A percentile compares a stretch with the other conserved stretches of the same genome.
Conservation (phyloP, 2,329 filamentous ascomycete genomes). For the Trichoderma arundinaceum region DNA sequence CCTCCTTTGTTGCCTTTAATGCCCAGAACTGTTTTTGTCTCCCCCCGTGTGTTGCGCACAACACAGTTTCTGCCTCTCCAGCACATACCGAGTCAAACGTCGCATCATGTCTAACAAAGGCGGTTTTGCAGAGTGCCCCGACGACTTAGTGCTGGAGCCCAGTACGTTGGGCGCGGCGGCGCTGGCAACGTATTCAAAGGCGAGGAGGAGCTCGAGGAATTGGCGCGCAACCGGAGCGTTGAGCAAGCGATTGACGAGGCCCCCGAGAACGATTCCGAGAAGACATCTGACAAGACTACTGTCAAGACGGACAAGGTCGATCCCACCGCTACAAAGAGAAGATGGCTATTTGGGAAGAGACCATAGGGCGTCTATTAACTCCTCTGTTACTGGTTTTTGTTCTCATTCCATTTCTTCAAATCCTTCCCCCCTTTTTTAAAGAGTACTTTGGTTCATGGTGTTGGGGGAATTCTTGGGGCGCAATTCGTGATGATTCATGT, state of each 20-base stretch:
- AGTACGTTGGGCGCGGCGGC: conserved; percentile 75
- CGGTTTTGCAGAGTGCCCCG: conserved; percentile 55
- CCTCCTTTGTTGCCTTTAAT: neutral
- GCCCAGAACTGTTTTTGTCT: too few relatives aligned
- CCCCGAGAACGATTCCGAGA: conserved; percentile 23
- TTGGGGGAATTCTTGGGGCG: conserved; percentile 7
- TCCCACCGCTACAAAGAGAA: conserved; percentile 3
- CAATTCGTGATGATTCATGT: neutral
- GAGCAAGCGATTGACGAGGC: conserved; percentile 46
- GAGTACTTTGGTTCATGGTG: conserved; percentile 2
- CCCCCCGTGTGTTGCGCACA: too few relatives aligned
- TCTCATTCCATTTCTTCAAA: neutral
- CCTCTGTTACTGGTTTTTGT: neutral
- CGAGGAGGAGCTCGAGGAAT: conserved; percentile 46
- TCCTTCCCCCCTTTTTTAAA: neutral
- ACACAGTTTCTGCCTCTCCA: too few relatives aligned
- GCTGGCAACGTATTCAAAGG: conserved; percentile 71
- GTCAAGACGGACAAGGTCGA: conserved; percentile 33
- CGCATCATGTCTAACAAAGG: conserved; percentile 30
- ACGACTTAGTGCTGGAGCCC: conserved; percentile 61
- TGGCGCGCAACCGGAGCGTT: conserved; percentile 39
- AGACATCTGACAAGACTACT: neutral
- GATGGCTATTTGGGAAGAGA: conserved; percentile 29
- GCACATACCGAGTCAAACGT: too few relatives aligned
- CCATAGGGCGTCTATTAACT: neutral